Evolutionary conservation across 495 filamentous ascomycete genomes (phyloP).

Genomic region (Trypethelium eluteriae): DNA sequence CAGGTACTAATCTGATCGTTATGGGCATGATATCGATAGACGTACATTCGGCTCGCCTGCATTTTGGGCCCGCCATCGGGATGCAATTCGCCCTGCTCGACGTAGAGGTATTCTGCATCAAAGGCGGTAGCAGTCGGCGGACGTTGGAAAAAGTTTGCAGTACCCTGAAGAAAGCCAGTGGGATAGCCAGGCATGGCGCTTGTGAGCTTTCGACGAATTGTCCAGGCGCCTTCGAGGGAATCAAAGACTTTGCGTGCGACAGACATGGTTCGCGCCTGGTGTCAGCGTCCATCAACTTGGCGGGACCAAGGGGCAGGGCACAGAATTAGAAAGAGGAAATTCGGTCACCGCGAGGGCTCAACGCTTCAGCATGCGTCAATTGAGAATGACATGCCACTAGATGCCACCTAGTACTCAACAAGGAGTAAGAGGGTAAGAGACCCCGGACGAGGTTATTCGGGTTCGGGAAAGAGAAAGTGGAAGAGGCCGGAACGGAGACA

Average conservation of each 20-base stretch:
- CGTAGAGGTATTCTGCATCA: constrained; percentile 55
- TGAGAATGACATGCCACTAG: too few species aligned
- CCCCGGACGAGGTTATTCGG: neutral
- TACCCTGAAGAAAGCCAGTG: constrained; percentile 54
- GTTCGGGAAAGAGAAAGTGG: constrained; percentile 1
- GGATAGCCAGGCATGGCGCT: constrained; percentile 47
- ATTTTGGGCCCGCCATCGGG: constrained; percentile 33
- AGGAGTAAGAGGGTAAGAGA: neutral
- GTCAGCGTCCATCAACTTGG: neutral
- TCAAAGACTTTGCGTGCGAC: constrained; percentile 18
- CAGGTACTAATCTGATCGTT: constrained; percentile 55
- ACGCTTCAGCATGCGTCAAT: neutral
- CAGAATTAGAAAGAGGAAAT: neutral
- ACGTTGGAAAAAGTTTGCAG: constrained; percentile 55
- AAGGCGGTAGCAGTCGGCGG: constrained; percentile 24
- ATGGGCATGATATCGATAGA: constrained; percentile 51
- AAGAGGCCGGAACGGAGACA: neutral
- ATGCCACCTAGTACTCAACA: neutral
- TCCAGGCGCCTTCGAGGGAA: constrained; percentile 45
- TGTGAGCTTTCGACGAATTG: constrained; percentile 44
- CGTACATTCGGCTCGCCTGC: constrained; percentile 37
- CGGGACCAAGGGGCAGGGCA: neutral
- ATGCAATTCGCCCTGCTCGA: constrained; percentile 55
- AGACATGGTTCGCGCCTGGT: neutral
- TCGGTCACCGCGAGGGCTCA: neutral